Evolutionary conservation across 768 basidiomycete genomes (phyloP), one percentile per base, ranked within the genome.

Genomic region (Rubroboletus satanas): DNA sequence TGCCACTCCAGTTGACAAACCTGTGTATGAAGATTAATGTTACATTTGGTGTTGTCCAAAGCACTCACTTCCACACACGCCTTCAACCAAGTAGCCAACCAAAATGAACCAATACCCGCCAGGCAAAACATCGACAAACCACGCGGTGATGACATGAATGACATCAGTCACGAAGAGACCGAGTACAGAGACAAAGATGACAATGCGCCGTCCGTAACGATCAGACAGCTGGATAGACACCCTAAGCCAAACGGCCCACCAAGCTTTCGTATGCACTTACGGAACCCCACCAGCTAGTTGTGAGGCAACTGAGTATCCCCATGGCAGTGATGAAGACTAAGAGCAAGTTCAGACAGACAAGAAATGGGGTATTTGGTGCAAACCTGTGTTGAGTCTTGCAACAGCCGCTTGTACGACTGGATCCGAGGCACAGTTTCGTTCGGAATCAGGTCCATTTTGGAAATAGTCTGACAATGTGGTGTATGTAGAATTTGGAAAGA

Each of bases 281-380:
- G 50, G 85, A 79, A 52, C 88, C 87, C 93, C 93, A 96, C 82
- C 85, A 94, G 3, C 82, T 90, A 12, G 87, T 85, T 3, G 91
- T 93, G 33, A 94, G 64, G 57, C 89, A 88, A 32, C 83, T 79
- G 33, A 96, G 73, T 48, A 91, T 69, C 9, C 93, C 93, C 73
- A 82, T 83, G 9, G 79, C 74, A 3, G 84, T 75, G 0, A 81
- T 70, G 65, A 89, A 84, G 21, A 79, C 88, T 91, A 60, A 2
- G 15, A 14, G 23, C n/a, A 52, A 21, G 31, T 50, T 57, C 6
- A 58, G 37, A 45, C 15, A 51, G n/a, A 48, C 12, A 2, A 49
- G 46, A 17, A 31, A 42, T 0, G 15, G 11, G 8, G 4, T 1
- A 28, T 23, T 38, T 12, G 6, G 15, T 45, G 71, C 82, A 49